These are phyloP conservation scores for Phytophthora citricola DNA, from an alignment of 352 stramenopile genomes.

Conservation along the genomic window DNA sequence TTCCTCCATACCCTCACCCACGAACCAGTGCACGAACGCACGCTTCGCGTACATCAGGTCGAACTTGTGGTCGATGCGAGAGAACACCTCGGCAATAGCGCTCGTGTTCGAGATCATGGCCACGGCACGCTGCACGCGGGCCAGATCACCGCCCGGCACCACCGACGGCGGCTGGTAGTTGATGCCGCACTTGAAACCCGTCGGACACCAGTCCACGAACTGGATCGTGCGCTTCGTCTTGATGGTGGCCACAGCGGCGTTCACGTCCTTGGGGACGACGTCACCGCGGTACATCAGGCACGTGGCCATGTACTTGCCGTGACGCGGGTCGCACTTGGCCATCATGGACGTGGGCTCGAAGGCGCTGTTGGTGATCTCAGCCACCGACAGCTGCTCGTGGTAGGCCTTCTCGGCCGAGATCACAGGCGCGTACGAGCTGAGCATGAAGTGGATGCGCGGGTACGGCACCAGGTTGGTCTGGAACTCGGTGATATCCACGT, in stretches of 20 bases:
- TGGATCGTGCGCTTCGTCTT: conserved; percentile 99
- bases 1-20: conserved; percentile 99
- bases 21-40: conserved; percentile 99
- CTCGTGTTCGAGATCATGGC: conserved; percentile 99
- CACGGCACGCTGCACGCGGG: conserved; percentile 97
- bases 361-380: conserved; percentile 95
- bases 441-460: too few relatives aligned
- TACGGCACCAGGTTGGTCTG: too few relatives aligned
- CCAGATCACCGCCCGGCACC: conserved; percentile 96
- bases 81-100: conserved; percentile 91
- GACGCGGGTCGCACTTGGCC: conserved; percentile 97
- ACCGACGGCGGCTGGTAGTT: conserved; percentile 87
- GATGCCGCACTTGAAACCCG: conserved; percentile 97
- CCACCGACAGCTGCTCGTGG: not conserved
- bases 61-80: conserved; percentile 41
- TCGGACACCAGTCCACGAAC: conserved; percentile 99
- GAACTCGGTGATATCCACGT: conserved; percentile 98
- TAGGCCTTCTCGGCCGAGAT: too few relatives aligned
- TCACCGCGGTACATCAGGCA: conserved; percentile 99
- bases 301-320: conserved; percentile 99
- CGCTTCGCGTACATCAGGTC: conserved; percentile 50
- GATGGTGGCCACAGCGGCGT: conserved; percentile 97
- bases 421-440: too few relatives aligned
- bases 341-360: conserved; percentile 97
- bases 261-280: conserved; percentile 95